These are phyloP conservation scores for Apiotrichum sp. DNA, from an alignment of 1,284 basidiomycete genomes.

Conservation along the genomic window DNA sequence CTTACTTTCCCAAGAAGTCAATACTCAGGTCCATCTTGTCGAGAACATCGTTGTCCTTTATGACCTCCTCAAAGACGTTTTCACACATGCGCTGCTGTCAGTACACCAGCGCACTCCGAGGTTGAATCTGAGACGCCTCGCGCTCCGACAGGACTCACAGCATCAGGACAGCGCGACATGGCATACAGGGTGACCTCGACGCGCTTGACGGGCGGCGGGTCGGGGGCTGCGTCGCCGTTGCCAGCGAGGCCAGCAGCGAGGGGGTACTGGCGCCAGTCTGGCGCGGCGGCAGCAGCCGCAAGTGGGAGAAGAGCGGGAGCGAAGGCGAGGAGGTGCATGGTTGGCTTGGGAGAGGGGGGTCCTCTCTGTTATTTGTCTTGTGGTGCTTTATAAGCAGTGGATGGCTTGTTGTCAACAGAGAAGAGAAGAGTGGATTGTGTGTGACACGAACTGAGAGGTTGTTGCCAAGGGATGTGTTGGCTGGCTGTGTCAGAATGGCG, in stretches of 20 bases:
- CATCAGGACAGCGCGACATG: slow-evolving; percentile 47
- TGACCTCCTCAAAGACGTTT: slow-evolving; percentile 63
- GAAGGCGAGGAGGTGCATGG: not conserved
- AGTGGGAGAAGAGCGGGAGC: not conserved
- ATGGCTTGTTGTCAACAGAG: no score
- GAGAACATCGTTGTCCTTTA: slow-evolving; percentile 53
- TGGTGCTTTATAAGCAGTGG: no score
- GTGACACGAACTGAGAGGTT: no score
- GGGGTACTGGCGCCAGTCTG: not conserved
- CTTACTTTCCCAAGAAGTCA: slow-evolving; percentile 67
- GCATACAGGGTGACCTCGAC: slow-evolving; percentile 44
- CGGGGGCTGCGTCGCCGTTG: no score
- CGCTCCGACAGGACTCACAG: slow-evolving; percentile 25
- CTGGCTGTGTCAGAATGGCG: no score
- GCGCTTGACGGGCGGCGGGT: not conserved
- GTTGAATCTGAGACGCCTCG: not conserved
- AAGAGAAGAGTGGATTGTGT: no score
- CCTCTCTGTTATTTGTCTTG: no score
- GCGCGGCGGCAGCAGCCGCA: not conserved
- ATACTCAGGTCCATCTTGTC: slow-evolving; percentile 65
- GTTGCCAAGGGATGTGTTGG: no score
- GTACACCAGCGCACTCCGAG: not conserved
- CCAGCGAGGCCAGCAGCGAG: not conserved
- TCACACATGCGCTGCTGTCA: slow-evolving; percentile 55
- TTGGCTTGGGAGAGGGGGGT: no score